These are phyloP conservation scores for Xylaria flabelliformis DNA, from an alignment of 495 filamentous ascomycete species.

Conservation along the genomic window DNA sequence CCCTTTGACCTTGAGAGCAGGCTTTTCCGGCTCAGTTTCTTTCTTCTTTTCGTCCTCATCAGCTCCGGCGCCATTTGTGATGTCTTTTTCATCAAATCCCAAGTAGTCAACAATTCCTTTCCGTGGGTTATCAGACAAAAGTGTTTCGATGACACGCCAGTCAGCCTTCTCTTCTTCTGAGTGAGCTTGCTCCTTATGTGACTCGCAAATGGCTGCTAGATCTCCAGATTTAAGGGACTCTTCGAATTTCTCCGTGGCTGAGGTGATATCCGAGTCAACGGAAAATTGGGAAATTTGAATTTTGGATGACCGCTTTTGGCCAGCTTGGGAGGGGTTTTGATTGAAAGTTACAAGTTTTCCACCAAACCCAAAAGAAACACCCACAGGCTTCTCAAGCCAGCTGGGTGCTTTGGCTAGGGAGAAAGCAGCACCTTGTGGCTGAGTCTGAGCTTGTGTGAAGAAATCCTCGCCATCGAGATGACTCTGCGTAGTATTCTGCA, in stretches of 20 bases:
- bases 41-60: conserved; percentile 44
- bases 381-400: conserved; percentile 86
- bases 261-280: conserved; percentile 83
- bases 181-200: conserved; percentile 71
- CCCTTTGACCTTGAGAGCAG: conserved; percentile 40
- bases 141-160: conserved; percentile 91
- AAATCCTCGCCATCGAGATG: conserved; percentile 92
- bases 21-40: conserved; percentile 50
- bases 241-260: conserved; percentile 86
- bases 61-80: conserved; percentile 56
- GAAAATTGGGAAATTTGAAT: conserved; percentile 85
- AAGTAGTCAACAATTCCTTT: conserved; percentile 84
- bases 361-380: conserved; percentile 94
- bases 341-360: conserved; percentile 87
- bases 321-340: conserved; percentile 59
- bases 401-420: conserved; percentile 84
- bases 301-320: conserved; percentile 70
- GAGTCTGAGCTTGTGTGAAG: conserved; percentile 89
- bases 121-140: conserved; percentile 80
- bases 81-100: conserved; percentile 72
- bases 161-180: conserved; percentile 92
- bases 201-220: conserved; percentile 78
- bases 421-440: conserved; percentile 88
- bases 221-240: conserved; percentile 79
- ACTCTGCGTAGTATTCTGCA: conserved; percentile 59